Conservation (phyloP, 176 grass and related monocot genomes). For the Musa itinerans region DNA sequence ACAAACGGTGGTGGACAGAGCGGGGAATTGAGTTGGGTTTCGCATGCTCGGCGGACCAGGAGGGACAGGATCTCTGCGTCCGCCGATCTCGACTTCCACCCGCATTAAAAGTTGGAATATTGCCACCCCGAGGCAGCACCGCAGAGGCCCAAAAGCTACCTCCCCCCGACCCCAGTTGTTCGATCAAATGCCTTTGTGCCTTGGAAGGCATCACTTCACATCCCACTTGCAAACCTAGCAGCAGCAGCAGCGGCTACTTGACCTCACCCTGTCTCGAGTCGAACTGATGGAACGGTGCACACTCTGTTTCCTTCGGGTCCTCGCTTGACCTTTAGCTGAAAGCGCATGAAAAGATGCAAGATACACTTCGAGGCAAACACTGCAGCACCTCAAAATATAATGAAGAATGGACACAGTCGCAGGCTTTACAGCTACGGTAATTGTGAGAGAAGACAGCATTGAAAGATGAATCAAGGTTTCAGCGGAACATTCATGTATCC, state of each 20-base stretch:
- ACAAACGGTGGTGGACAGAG: no score
- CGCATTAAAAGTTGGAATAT: conserved; percentile 6
- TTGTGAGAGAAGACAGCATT: no score
- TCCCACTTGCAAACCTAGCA: not conserved
- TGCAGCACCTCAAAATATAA: no score
- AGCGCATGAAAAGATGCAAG: no score
- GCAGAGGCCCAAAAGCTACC: not conserved
- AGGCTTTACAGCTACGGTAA: no score
- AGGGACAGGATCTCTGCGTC: not conserved
- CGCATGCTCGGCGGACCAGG: not conserved
- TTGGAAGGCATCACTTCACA: not conserved
- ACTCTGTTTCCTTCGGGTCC: not conserved
- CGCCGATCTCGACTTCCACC: not conserved
- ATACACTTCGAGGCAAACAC: no score
- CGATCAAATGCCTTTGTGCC: not conserved
- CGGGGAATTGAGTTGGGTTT: not conserved
- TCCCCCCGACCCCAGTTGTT: not conserved
- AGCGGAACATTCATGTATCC: no score
- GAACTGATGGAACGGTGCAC: not conserved
- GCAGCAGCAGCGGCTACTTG: not conserved
- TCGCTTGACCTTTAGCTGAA: not conserved
- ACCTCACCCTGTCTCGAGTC: not conserved
- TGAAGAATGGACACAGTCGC: no score
- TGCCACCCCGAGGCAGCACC: not conserved
- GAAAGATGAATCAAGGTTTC: no score